Conservation (phyloP, 1,139 yeast species). For the Zhuliangozyma blackwelliae region DNA sequence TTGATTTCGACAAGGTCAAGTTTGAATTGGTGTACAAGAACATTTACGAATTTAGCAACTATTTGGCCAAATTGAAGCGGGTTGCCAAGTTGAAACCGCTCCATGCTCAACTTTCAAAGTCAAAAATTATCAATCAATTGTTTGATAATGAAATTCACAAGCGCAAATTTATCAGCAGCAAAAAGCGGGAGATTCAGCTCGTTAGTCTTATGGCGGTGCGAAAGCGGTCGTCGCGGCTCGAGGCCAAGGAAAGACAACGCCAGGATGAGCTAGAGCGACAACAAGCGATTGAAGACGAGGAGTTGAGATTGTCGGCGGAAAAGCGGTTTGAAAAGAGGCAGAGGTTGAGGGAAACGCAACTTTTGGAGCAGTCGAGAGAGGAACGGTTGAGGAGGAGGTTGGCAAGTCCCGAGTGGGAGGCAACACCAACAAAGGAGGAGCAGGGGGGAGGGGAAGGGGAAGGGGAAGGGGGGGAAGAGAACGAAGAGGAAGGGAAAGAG, state of each 20-base stretch:
- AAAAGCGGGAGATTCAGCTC: constrained; percentile 46
- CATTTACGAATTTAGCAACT: constrained; percentile 28
- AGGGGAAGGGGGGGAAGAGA: too few species aligned
- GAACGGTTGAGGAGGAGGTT: too few species aligned
- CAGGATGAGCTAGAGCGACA: constrained; percentile 34
- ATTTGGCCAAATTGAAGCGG: constrained; percentile 16
- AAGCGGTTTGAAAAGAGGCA: constrained; percentile 37
- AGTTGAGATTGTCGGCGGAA: constrained; percentile 27
- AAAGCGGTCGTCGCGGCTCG: constrained; percentile 46
- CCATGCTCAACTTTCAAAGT: constrained; percentile 14
- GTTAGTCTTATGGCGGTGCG: constrained; percentile 45
- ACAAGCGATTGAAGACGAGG: constrained; percentile 30
- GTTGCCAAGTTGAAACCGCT: constrained; percentile 15
- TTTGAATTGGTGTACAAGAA: constrained; percentile 32
- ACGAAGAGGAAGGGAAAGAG: too few species aligned
- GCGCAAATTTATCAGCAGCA: constrained; percentile 37
- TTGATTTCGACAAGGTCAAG: constrained; percentile 14
- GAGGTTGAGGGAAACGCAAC: constrained; percentile 14
- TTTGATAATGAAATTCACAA: constrained; percentile 30
- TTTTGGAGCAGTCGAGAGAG: background rate
- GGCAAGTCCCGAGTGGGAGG: too few species aligned
- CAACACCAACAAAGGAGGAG: too few species aligned
- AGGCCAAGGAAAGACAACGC: constrained; percentile 46
- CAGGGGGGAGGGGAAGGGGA: too few species aligned
- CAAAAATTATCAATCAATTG: constrained; percentile 20